Evolutionary conservation across 139 green algal species (phyloP).

Genomic region (Helicosporidium sp.): DNA sequence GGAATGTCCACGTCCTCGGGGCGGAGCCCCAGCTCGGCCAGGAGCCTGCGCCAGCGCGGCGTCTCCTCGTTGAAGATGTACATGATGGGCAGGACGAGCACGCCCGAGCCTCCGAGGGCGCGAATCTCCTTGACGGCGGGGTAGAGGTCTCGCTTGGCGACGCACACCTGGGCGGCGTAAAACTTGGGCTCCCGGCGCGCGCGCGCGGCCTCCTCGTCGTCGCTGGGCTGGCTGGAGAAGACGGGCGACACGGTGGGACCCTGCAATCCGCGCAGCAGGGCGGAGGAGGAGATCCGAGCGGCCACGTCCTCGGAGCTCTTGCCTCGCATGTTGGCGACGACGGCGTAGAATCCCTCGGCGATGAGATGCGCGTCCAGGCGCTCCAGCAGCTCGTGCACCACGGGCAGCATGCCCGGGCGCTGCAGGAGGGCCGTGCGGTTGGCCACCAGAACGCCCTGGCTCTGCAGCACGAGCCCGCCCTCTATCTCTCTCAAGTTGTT

Average conservation of each 20-base stretch:
- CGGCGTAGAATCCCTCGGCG: constrained; percentile 68
- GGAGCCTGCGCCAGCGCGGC: constrained; percentile 52
- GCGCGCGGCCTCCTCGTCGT: constrained; percentile 14
- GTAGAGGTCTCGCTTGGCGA: constrained; percentile 77
- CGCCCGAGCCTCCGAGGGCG: constrained; percentile 69
- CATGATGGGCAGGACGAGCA: constrained; percentile 89
- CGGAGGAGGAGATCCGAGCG: constrained; percentile 24
- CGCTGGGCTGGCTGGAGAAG: constrained; percentile 24
- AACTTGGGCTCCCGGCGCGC: too few species aligned
- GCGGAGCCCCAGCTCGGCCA: constrained; percentile 37
- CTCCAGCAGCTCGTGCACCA: constrained; percentile 85
- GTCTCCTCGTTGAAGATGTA: constrained; percentile 99
- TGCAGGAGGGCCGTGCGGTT: constrained; percentile 47
- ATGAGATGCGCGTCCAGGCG: constrained; percentile 81
- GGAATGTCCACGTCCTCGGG: constrained; percentile 1
- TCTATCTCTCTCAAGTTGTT: constrained; percentile 90
- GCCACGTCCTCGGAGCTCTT: constrained; percentile 55
- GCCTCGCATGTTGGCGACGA: constrained; percentile 80
- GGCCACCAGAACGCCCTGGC: constrained; percentile 67
- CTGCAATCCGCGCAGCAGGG: constrained; percentile 46
- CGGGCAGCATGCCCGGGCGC: constrained; percentile 30
- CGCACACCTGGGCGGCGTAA: constrained; percentile 61
- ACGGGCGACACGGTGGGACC: constrained; percentile 76
- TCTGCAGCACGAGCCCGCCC: constrained; percentile 60
- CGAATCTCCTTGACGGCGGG: constrained; percentile 61